Percentiles rank a stretch among this genome's conserved stretches.
Conservation (phyloP, 129 eudicot species). For the sunflower (Helianthus annuus) region DNA sequence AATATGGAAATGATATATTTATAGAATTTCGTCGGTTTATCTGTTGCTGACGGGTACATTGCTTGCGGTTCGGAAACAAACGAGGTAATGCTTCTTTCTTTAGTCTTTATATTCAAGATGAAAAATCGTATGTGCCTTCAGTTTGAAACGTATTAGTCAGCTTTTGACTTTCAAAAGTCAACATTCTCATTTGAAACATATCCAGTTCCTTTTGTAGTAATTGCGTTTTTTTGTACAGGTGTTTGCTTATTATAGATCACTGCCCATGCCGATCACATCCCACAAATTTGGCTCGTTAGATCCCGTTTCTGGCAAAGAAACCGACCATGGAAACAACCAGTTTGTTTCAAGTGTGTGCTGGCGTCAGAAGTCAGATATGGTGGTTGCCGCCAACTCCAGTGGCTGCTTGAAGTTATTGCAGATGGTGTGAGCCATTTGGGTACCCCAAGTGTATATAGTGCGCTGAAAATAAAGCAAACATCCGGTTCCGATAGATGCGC, state of each 20-base stretch:
- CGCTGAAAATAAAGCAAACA: conserved; percentile 6
- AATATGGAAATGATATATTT: background rate
- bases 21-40: conserved; percentile 59
- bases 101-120: background rate
- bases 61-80: conserved; percentile 58
- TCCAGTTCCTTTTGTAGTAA: background rate
- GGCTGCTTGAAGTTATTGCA: conserved; percentile 76
- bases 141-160: background rate
- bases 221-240: conserved; percentile 46
- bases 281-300: conserved; percentile 81
- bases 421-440: conserved; percentile 39
- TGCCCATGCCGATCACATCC: conserved; percentile 92
- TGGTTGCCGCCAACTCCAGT: conserved; percentile 85
- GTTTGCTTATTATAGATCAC: conserved; percentile 67
- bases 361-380: conserved; percentile 73
- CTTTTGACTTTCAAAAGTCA: conserved; percentile 15
- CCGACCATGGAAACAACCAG: conserved; percentile 72
- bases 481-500: background rate
- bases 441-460: conserved; percentile 2
- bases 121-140: background rate
- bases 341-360: conserved; percentile 97
- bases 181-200: background rate
- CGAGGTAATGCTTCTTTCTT: conserved; percentile 29
- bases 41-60: conserved; percentile 53
- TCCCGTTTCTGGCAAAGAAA: conserved; percentile 79